Evolutionary conservation across 768 basidiomycete genomes (phyloP).

Genomic region (Crucibulum laeve): DNA sequence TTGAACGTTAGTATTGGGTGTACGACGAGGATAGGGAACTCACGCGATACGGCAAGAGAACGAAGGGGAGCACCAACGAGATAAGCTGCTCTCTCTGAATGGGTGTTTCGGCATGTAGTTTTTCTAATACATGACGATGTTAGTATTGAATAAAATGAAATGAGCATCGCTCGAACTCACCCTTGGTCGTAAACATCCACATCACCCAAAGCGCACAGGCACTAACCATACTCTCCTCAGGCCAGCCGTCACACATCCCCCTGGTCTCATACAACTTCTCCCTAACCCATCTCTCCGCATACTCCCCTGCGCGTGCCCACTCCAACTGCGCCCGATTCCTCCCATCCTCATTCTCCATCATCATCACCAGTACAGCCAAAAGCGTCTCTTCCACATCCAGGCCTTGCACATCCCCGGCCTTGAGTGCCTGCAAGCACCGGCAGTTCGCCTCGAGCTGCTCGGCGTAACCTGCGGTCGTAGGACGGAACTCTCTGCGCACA

Average conservation of each 20-base stretch:
- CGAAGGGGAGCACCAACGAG: slow-evolving; percentile 21
- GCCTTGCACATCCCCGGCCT: slow-evolving; percentile 20
- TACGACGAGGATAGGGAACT: slow-evolving; percentile 7
- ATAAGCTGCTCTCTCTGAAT: slow-evolving; percentile 23
- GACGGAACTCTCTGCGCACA: slow-evolving; percentile 42
- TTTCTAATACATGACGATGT: slow-evolving; percentile 14
- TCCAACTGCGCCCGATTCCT: slow-evolving; percentile 56
- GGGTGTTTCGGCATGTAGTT: slow-evolving; percentile 19
- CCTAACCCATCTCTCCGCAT: slow-evolving; percentile 40
- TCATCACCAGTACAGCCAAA: slow-evolving; percentile 47
- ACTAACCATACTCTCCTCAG: slow-evolving; percentile 42
- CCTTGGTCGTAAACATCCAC: slow-evolving; percentile 54
- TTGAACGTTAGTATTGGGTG: slow-evolving; percentile 1
- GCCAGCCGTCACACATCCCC: slow-evolving; percentile 46
- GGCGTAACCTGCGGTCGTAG: slow-evolving; percentile 22
- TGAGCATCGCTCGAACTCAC: slow-evolving; percentile 26
- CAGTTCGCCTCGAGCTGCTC: slow-evolving; percentile 32
- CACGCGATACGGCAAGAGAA: slow-evolving; percentile 46
- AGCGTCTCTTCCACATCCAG: slow-evolving; percentile 29
- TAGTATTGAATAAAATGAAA: slow-evolving; percentile 2
- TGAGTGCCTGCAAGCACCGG: slow-evolving; percentile 34
- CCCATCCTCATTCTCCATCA: slow-evolving; percentile 63
- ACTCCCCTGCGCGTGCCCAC: slow-evolving; percentile 42
- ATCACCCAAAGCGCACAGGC: slow-evolving; percentile 58
- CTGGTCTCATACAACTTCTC: slow-evolving; percentile 39